phyloP scores from a whole-genome alignment of 331 rosid genomes.

The Quercus phellos region DNA sequence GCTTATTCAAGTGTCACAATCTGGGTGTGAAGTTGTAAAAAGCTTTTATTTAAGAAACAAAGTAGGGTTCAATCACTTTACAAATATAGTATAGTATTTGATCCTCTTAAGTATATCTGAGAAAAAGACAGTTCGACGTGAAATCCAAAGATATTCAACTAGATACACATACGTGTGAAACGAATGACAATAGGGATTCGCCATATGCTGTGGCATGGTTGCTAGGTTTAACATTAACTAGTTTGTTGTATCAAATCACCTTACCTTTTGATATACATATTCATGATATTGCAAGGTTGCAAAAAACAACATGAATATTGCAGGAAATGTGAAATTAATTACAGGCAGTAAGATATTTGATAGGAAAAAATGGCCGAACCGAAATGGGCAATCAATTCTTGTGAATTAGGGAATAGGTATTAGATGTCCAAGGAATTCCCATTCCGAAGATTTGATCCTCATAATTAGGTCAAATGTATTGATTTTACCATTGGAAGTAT shows the following conservation, averaged over 20 bases:
- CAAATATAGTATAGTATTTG: neutral
- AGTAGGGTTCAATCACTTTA: neutral
- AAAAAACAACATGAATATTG: neutral
- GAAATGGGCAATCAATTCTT: neutral
- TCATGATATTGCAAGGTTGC: neutral
- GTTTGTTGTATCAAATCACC: neutral
- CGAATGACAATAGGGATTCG: neutral
- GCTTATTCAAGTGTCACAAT: constrained; percentile 4
- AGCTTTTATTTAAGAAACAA: neutral
- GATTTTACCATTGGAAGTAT: neutral
- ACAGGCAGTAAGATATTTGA: neutral
- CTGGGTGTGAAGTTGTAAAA: neutral
- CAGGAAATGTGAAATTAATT: neutral
- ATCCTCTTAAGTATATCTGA: neutral
- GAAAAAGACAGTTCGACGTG: neutral
- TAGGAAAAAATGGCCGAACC: neutral
- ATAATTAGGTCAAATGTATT: neutral
- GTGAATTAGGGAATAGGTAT: neutral
- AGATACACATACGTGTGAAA: neutral
- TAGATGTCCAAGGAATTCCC: neutral
- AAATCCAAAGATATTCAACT: neutral
- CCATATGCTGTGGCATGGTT: neutral
- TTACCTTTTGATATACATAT: neutral
- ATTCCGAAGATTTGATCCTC: neutral
- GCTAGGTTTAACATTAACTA: neutral